Evolutionary conservation across 2,329 filamentous ascomycete species (phyloP).

Genomic region (Exophiala phaeomuriformis): DNA sequence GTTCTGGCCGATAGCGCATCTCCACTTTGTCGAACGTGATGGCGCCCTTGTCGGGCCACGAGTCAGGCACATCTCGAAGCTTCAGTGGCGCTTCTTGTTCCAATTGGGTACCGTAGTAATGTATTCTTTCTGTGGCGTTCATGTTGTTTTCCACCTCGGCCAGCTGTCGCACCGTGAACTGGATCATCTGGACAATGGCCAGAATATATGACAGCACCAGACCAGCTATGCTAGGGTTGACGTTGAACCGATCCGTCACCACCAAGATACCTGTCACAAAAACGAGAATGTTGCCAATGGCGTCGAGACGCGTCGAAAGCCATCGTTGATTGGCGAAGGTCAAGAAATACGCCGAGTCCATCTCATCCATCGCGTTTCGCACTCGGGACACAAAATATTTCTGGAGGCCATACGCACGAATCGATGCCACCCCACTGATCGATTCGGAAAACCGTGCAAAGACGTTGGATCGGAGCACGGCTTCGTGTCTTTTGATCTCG

Average conservation of each 20-base stretch:
- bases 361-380: constrained; percentile 69
- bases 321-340: constrained; percentile 95
- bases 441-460: constrained; percentile 91
- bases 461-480: constrained; percentile 75
- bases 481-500: constrained; percentile 90
- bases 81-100: constrained; percentile 85
- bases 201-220: constrained; percentile 90
- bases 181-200: constrained; percentile 87
- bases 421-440: constrained; percentile 72
- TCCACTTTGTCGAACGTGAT: constrained; percentile 67
- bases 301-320: constrained; percentile 77
- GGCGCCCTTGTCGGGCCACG: constrained; percentile 82
- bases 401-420: constrained; percentile 80
- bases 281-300: constrained; percentile 75
- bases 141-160: constrained; percentile 97
- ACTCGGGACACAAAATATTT: constrained; percentile 65
- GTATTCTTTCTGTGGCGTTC: constrained; percentile 88
- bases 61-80: constrained; percentile 59
- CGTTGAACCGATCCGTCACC: constrained; percentile 79
- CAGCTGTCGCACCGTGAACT: constrained; percentile 87
- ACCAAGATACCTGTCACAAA: constrained; percentile 85
- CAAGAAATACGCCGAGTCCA: constrained; percentile 90
- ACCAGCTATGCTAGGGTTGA: constrained; percentile 76
- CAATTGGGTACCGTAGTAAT: constrained; percentile 79
- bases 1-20: constrained; percentile 67